Base-by-base conservation (phyloP, 768 basidiomycete species). In the Mycena sanguinolenta region DNA sequence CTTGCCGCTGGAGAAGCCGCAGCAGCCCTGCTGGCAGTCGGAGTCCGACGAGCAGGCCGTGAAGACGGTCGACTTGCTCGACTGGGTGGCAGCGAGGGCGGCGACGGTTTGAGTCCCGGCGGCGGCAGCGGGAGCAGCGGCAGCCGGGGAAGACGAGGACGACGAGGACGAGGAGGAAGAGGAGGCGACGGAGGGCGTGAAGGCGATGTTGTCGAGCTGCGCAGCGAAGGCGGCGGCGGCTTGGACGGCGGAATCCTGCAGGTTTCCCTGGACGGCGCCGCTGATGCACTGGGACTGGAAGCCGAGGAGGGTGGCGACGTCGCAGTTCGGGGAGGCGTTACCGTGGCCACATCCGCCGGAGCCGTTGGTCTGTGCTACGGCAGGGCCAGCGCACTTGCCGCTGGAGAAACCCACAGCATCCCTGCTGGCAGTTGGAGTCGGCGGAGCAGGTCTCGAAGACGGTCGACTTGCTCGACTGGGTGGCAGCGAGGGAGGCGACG, bases 361-460 rank as follows among this genome's bases (percentile, higher is more conserved):
- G 69, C 75, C 75, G 63, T 74, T 73, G 64, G 69, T 63, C 64
- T 75, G 76, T 1, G 76, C 74, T 69, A 77, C 72, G 64, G 44
- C 69, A 30, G 76, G 61, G 60, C 76, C 76, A 32, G 76, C 76
- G 67, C 76, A 77, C 70, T 75, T 75, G 68, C 76, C 76, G 30
- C 50, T 60, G 32, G 54, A 49, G 74, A 75, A 75, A 42, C n/a
- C 68, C 76, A 53, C 76, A 77, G 74, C 76, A 77, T 44, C 73
- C 73, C n/a, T 70, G 70, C 53, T 70, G 70, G 50, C 58, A 65
- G 4, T 4, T 10, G 10, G 32, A 34, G 32, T 34, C 32, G 32
- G 32, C 32, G 32, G 32, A 34, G 32, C 32, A 34, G 6, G 32
- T 10, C 32, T 34, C 32, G 32, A 34, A 34, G 32, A 34, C 32